A percentile compares a stretch with the other conserved stretches of the same genome.
These are phyloP conservation scores for Angophora floribunda DNA, from an alignment of 345 rosid species.

Conservation along the genomic window DNA sequence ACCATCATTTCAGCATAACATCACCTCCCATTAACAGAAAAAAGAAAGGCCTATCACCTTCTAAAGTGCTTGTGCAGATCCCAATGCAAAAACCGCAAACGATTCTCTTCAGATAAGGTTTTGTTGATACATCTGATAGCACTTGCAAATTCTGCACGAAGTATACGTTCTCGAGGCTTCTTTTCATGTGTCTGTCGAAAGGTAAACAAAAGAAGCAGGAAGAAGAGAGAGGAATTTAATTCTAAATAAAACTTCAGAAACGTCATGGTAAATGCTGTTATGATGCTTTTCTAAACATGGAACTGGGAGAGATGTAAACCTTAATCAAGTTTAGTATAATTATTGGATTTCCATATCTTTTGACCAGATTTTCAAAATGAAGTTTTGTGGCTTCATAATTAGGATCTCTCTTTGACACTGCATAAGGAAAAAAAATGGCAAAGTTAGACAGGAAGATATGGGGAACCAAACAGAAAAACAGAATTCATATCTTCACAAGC, in stretches of 20 bases:
- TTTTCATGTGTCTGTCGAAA: slow-evolving; percentile 67
- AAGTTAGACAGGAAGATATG: background rate
- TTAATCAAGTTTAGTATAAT: slow-evolving; percentile 86
- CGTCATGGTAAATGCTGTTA: background rate
- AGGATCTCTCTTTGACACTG: slow-evolving; percentile 81
- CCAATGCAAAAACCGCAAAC: slow-evolving; percentile 81
- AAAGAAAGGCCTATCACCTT: slow-evolving; percentile 32
- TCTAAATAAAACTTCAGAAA: background rate
- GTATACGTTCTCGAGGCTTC: slow-evolving; percentile 92
- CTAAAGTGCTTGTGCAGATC: slow-evolving; percentile 79
- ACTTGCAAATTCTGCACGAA: slow-evolving; percentile 79
- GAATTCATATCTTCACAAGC: background rate
- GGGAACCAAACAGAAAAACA: background rate
- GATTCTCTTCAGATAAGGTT: slow-evolving; percentile 54
- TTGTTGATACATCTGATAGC: slow-evolving; percentile 72
- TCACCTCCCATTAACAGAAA: background rate
- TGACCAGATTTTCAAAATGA: slow-evolving; percentile 87
- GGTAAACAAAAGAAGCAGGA: background rate
- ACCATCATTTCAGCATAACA: background rate
- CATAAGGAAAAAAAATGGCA: background rate
- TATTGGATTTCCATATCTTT: slow-evolving; percentile 92
- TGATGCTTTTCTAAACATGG: background rate
- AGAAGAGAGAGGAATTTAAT: background rate
- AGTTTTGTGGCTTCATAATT: slow-evolving; percentile 82
- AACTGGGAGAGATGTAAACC: slow-evolving; percentile 27